Conservation (phyloP, 176 grass and related monocot genomes). For the Pontederia crassipes region DNA sequence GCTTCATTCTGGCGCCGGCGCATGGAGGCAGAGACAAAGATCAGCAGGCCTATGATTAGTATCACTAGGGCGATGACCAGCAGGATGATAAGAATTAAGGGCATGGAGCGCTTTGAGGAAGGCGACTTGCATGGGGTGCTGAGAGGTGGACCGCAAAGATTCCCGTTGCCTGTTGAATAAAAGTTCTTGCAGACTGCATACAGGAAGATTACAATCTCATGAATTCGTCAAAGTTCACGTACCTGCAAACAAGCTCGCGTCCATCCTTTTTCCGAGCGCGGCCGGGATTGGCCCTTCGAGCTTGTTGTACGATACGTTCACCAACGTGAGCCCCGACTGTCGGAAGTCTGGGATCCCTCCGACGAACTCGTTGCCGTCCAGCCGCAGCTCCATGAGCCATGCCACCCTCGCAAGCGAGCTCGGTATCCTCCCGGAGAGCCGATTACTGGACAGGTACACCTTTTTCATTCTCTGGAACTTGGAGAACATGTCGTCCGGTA, state of each 20-base stretch:
- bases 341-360: not conserved
- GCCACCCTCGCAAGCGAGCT: not conserved
- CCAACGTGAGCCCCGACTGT: not conserved
- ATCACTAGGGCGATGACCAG: not conserved
- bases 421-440: not conserved
- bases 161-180: not conserved
- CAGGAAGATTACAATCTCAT: not conserved
- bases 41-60: not conserved
- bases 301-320: not conserved
- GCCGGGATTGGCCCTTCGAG: not conserved
- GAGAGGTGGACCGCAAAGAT: conserved; percentile 1
- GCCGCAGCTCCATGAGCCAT: not conserved
- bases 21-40: not conserved
- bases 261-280: not conserved
- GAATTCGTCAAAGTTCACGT: not conserved
- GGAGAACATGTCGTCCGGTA: not conserved
- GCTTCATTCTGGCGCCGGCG: not conserved
- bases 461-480: not conserved
- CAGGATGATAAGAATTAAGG: not conserved
- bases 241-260: conserved; percentile 1
- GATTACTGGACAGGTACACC: not conserved
- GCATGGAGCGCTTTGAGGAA: not conserved
- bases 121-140: not conserved
- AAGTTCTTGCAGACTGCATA: too few relatives aligned
- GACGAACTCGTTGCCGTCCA: conserved; percentile 3